Evolutionary conservation across 2,329 filamentous ascomycete species (phyloP), one percentile per base, ranked within the genome.

Genomic region (Alternaria sp.): DNA sequence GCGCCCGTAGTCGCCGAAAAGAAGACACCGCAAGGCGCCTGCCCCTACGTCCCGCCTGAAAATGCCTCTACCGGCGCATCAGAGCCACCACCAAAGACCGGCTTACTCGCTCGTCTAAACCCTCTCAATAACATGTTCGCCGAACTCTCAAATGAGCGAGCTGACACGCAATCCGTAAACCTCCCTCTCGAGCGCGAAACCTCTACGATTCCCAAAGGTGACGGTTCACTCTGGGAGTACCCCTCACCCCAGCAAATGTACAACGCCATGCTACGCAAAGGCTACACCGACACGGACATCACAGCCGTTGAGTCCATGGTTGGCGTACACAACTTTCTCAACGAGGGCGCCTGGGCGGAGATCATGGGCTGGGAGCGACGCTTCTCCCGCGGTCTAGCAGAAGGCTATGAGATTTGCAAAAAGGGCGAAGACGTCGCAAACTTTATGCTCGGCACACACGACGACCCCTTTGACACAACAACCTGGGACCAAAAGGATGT

Each of bases 211-310:
- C 95, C 95, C n/a, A 91, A 91, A 69, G 92, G 92, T 72, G 89
- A 91, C 70, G 82, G 80, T 61, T 86, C 88, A 49, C 96, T 92
- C 73, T 99, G 95, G 95, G 95, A 98, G 80, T 99, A 99, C 77
- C 95, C 95, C 0, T 97, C 93, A 0, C 94, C 95, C 0, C 95
- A 99, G 82, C 95, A 99, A 81, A 99, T 99, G 95, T 99, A 98
- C 85, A 98, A 99, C 75, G 95, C 95, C 8, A 90, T 99, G 81
- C 83, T 98, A 63, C 90, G 95, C 66, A 99, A 99, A 81, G 95
- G 95, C 60, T 95, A 97, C 80, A 93, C 91, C 0, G 94, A 98
- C 77, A 98, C 95, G 0, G 94, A 97, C 57, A 87, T 93, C 56
- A 95, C 94, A 20, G 93, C 94, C 4, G 94, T 99, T 14, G 94